phyloP scores from a whole-genome alignment of 331 rosid species.

The Quercus tomentella region DNA sequence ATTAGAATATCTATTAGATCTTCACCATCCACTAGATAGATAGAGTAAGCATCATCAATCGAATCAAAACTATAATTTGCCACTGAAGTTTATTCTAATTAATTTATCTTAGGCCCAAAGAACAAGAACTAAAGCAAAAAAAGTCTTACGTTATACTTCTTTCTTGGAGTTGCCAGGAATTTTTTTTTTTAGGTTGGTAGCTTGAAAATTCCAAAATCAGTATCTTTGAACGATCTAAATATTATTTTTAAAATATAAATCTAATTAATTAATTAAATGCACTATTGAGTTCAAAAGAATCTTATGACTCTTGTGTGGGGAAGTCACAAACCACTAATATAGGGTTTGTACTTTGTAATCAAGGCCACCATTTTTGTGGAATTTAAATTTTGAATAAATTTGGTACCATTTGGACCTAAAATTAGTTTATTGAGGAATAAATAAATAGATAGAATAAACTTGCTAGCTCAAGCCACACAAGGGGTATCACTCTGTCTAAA shows the following conservation, averaged over 20 bases:
- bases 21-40: background rate
- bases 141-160: background rate
- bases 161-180: conserved; percentile 11
- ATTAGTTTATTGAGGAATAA: background rate
- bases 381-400: background rate
- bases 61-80: background rate
- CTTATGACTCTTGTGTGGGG: conserved; percentile 20
- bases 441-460: background rate
- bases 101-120: background rate
- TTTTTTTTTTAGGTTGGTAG: conserved; percentile 11
- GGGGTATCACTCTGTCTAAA: background rate
- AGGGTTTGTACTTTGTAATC: background rate
- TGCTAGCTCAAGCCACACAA: background rate
- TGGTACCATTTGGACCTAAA: background rate
- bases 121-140: background rate
- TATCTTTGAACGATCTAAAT: conserved; percentile 51
- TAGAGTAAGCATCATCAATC: background rate
- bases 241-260: background rate
- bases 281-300: conserved; percentile 21
- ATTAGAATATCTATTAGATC: background rate
- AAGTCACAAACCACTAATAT: background rate
- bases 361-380: background rate
- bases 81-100: background rate
- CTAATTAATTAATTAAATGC: background rate
- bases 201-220: conserved; percentile 37